These are phyloP conservation scores for Dovyalis caffra DNA, from an alignment of 345 rosid species.

Conservation along the genomic window DNA sequence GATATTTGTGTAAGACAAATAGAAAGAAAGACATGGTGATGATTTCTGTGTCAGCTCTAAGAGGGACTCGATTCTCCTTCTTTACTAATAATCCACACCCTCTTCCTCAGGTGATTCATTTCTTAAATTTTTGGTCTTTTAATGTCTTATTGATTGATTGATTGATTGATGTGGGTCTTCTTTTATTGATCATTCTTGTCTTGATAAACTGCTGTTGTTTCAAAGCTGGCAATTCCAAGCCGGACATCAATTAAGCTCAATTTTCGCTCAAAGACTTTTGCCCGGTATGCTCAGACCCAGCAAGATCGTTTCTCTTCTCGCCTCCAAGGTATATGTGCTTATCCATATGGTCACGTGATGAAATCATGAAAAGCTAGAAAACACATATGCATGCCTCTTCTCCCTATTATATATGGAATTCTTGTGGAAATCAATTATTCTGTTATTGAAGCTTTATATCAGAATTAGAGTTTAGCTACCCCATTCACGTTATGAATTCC, in stretches of 20 bases:
- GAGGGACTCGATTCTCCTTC: conserved; percentile 23
- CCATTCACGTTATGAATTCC: no score
- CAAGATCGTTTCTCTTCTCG: conserved; percentile 77
- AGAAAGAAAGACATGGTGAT: conserved; percentile 10
- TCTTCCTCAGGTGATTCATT: conserved; percentile 11
- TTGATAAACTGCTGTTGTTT: not conserved
- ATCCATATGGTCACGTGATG: no score
- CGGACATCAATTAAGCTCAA: conserved; percentile 42
- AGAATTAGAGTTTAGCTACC: no score
- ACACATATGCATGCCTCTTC: no score
- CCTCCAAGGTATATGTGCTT: conserved; percentile 72
- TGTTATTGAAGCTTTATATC: no score
- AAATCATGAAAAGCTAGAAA: no score
- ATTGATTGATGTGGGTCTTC: not conserved
- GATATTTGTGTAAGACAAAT: not conserved
- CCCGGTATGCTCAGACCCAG: conserved; percentile 67
- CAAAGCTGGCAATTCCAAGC: conserved; percentile 31
- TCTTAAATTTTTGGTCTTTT: not conserved
- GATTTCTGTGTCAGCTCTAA: conserved; percentile 17
- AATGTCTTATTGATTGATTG: no score
- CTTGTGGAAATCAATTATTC: no score
- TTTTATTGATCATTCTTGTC: no score
- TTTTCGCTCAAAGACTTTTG: conserved; percentile 44
- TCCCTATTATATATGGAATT: no score
- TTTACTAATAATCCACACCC: conserved; percentile 7